Conservation (phyloP, 805 yeast species). For the Ogataea pignaliae region DNA sequence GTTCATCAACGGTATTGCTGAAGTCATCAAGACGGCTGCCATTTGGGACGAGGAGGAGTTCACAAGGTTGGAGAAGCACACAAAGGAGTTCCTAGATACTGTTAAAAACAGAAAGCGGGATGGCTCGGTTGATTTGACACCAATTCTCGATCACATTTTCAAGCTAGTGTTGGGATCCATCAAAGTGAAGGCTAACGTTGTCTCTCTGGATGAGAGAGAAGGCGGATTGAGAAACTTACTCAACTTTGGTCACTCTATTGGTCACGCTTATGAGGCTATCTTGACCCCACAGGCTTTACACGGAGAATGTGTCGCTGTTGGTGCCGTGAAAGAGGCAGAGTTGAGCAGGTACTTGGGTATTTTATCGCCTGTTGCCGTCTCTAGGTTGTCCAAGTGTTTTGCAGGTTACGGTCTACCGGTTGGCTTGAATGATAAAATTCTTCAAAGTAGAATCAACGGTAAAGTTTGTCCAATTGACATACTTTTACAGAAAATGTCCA, state of each 20-base stretch:
- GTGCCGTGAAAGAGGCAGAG: conserved; percentile 93
- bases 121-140: conserved; percentile 55
- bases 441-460: conserved; percentile 63
- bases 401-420: conserved; percentile 85
- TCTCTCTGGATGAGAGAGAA: conserved; percentile 90
- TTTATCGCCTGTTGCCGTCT: conserved; percentile 88
- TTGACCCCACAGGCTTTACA: conserved; percentile 94
- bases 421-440: conserved; percentile 64
- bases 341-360: conserved; percentile 87
- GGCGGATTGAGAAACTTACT: conserved; percentile 87
- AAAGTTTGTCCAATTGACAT: conserved; percentile 74
- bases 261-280: conserved; percentile 98
- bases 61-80: conserved; percentile 72
- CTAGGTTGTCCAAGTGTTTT: conserved; percentile 78
- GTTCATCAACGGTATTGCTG: conserved; percentile 97
- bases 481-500: conserved; percentile 80
- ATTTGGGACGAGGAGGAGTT: conserved; percentile 94
- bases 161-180: conserved; percentile 82
- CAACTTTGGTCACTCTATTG: conserved; percentile 95
- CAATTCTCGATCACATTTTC: conserved; percentile 69
- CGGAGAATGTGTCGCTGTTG: conserved; percentile 99
- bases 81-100: conserved; percentile 64
- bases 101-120: conserved; percentile 43
- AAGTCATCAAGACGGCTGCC: conserved; percentile 96
- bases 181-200: conserved; percentile 89